Evolutionary conservation across 306 rosid species (phyloP), one percentile per base, ranked within the genome.

Genomic region (Purshia tridentata): DNA sequence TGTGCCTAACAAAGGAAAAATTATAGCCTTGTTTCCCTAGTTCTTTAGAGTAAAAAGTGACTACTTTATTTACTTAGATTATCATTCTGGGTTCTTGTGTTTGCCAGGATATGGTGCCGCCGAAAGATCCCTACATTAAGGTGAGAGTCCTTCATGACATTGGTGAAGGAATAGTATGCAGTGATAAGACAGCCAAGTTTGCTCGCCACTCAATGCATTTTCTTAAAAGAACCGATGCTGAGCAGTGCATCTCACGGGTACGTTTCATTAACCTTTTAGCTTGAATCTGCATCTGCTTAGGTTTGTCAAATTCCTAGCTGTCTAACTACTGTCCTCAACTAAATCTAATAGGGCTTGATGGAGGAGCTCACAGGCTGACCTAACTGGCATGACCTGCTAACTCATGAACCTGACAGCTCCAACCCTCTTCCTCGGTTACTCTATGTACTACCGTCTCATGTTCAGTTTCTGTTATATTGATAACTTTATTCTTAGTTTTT

Each of bases 81-180:
- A 41, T 70, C 62, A 48, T 48, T 60, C n/a, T 37, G 29, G 18
- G 37, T 67, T 65, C 64, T 50, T 48, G 37, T 40, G 76, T 75
- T 84, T 84, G 76, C 67, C 81, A 93, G 98, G 98, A 93, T 78
- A 88, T 91, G 96, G 94, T 93, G 64, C 98, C 98, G 10, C 98
- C 97, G 29, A 93, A 93, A 78, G 98, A 93, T 80, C 97, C 98
- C 49, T 93, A 85, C 73, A 89, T 93, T 80, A 81, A 91, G 82
- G 97, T 93, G 77, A 85, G 98, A 74, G 97, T 93, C 37, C 90
- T 93, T 18, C 91, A 93, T 29, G 97, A 93, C 79, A 82, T 93
- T 49, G 97, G 94, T 11, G 91, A 85, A 72, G 96, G 82, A 39
- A 85, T 91, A 39, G 79, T 93, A 57, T 86, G 89, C 61, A 91